These are phyloP conservation scores for Mikania micrantha DNA, from an alignment of 129 eudicot species.

Conservation along the genomic window DNA sequence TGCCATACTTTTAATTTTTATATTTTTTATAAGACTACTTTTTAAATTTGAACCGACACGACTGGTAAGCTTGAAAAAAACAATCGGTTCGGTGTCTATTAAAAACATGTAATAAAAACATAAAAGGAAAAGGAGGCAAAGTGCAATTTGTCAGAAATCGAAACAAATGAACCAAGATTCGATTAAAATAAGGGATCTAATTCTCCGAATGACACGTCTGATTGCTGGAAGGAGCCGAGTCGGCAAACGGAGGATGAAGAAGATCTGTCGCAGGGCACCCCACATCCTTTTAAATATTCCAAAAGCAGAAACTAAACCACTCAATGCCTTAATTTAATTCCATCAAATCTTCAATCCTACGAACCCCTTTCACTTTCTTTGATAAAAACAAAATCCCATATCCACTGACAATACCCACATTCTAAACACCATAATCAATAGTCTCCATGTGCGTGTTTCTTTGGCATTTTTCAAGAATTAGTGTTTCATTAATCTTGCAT, in stretches of 20 bases:
- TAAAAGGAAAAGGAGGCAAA: too few relatives aligned
- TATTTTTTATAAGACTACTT: too few relatives aligned
- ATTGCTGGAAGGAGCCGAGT: constrained; percentile 16
- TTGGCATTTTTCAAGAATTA: constrained; percentile 11
- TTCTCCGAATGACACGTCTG: constrained; percentile 18
- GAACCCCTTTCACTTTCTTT: constrained; percentile 13
- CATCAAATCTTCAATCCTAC: not conserved
- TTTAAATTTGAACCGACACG: too few relatives aligned
- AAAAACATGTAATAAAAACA: too few relatives aligned
- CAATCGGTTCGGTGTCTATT: too few relatives aligned
- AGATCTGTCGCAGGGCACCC: constrained; percentile 14
- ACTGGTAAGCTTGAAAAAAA: too few relatives aligned
- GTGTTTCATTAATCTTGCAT: not conserved
- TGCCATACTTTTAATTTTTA: too few relatives aligned
- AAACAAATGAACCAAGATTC: too few relatives aligned
- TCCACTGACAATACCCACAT: constrained; percentile 15
- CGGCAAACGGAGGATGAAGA: constrained; percentile 17
- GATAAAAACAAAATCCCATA: too few relatives aligned
- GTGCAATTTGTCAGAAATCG: too few relatives aligned
- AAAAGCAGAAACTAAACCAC: constrained; percentile 4
- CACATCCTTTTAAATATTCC: not conserved
- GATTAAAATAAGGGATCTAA: not conserved
- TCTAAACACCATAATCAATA: not conserved
- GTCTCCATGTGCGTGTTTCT: constrained; percentile 16
- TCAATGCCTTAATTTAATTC: not conserved